Evolutionary conservation across 202 grass and related monocot species (phyloP).

Genomic region (Elaeis oleifera): DNA sequence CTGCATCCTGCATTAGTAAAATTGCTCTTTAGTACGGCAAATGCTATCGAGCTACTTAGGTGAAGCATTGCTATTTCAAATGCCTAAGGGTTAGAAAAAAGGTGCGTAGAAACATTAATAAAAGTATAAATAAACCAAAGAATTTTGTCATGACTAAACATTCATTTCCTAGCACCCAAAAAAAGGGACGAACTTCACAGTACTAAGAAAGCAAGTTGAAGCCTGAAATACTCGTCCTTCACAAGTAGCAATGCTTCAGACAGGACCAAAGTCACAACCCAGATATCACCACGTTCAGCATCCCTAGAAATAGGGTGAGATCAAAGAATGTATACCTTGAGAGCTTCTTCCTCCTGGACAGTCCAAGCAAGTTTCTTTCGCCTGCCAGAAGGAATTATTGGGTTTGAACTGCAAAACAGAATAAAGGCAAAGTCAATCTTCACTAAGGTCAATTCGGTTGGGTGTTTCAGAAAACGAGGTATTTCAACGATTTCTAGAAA

Average conservation of each 20-base stretch:
- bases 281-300: no score
- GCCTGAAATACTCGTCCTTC: no score
- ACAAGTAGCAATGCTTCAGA: no score
- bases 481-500: no score
- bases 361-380: conserved; percentile 34
- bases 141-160: background rate
- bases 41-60: background rate
- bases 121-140: background rate
- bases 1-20: conserved; percentile 33
- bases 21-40: background rate
- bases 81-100: background rate
- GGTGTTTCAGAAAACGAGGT: no score
- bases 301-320: background rate
- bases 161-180: background rate
- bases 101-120: no score
- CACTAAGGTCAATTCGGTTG: no score
- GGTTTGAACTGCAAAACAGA: conserved; percentile 30
- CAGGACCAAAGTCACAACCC: no score
- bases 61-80: background rate
- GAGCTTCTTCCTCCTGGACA: conserved; percentile 29
- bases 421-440: background rate
- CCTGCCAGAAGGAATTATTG: conserved; percentile 20
- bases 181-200: conserved; percentile 4
- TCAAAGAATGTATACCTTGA: conserved; percentile 32
- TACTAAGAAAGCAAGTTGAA: background rate